Base-by-base conservation (phyloP, 2,329 filamentous ascomycete genomes). In the Septoria linicola region DNA sequence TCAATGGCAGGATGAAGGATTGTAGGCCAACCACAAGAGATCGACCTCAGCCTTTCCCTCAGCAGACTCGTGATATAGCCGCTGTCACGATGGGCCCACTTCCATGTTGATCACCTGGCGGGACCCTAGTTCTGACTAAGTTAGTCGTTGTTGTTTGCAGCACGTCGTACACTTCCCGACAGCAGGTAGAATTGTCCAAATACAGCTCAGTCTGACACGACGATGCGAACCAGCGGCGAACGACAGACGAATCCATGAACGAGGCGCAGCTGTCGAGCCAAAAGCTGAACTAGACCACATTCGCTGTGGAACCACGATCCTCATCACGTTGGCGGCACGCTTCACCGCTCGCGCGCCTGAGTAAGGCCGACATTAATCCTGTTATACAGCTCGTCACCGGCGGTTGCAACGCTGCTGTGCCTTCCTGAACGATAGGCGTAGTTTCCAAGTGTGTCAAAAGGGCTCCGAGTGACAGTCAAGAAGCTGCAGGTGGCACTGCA, bases 301-400 rank as follows among this genome's bases (percentile, higher is more conserved):
- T n/a, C n/a, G n/a, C n/a, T n/a, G n/a, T n/a, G n/a, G n/a, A n/a
- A n/a, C n/a, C n/a, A n/a, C n/a, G n/a, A n/a, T n/a, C n/a, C n/a
- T n/a, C n/a, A n/a, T n/a, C n/a, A n/a, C n/a, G n/a, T n/a, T n/a
- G n/a, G n/a, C n/a, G n/a, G n/a, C n/a, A n/a, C n/a, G n/a, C n/a
- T n/a, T n/a, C 32, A 35, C 32, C 32, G 30, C 41, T 42, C 23
- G 31, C 21, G 25, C 20, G 14, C 41, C 41, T n/a, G 32, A 44
- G 34, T 27, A 32, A 32, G 30, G 25, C 41, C 41, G 41, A 34
- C 27, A 23, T 32, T 34, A 27, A 19, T 44, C 41, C 41, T 44
- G 41, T 30, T 20, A 25, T 21, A 35, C 41, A 20, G 23, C 39
- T 30, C 17, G 17, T 21, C 19, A 44, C 27, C 41, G 32, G 25